Conservation (phyloP, 2,329 filamentous ascomycete genomes). For the Colletotrichum filicis region DNA sequence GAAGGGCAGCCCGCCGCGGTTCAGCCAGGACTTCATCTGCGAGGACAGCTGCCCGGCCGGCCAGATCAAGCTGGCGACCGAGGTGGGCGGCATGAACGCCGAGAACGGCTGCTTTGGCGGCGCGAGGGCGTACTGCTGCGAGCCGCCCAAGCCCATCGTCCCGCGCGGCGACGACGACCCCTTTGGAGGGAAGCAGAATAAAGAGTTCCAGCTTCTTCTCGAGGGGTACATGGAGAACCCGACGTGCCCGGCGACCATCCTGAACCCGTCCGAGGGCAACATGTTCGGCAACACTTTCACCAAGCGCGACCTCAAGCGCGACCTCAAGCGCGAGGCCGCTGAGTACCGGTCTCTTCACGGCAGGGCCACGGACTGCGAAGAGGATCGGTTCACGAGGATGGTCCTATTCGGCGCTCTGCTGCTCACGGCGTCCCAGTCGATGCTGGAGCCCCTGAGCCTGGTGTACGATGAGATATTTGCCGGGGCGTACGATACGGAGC, state of each 20-base stretch:
- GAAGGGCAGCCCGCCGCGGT: not conserved
- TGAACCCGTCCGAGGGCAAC: not conserved
- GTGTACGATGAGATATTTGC: no score
- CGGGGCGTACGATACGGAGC: no score
- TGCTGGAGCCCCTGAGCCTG: no score
- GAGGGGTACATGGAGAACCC: conserved; percentile 22
- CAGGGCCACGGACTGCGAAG: no score
- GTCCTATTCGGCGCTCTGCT: no score
- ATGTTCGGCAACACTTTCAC: not conserved
- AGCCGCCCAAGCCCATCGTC: not conserved
- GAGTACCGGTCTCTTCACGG: not conserved
- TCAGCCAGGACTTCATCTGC: not conserved
- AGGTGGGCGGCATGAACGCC: not conserved
- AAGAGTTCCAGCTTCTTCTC: conserved; percentile 22
- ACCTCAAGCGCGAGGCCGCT: not conserved
- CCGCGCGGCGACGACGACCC: not conserved
- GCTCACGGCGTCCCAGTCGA: no score
- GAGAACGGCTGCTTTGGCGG: not conserved
- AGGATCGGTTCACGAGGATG: no score
- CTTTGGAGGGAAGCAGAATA: conserved; percentile 11
- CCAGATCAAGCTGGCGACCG: not conserved
- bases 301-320: not conserved
- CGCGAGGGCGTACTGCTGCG: not conserved
- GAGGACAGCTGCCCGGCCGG: not conserved
- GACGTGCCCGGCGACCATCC: conserved; percentile 26